Evolutionary conservation across 306 rosid species (phyloP), one percentile per base, ranked within the genome.

Genomic region (Vachellia collinsii): DNA sequence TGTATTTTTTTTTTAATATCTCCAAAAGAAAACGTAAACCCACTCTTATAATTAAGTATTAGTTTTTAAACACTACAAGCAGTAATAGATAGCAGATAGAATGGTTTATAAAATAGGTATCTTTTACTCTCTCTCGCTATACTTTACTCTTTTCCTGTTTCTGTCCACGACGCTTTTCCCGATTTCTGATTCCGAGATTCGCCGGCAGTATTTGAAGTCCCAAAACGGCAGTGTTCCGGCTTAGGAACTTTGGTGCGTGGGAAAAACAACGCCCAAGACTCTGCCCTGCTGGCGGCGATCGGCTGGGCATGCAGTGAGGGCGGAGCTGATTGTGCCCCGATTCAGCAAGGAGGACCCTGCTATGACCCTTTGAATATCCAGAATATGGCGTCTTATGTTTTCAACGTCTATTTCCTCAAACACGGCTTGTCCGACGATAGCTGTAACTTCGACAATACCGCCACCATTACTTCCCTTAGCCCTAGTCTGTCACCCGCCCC

Each of bases 171-270:
- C 68, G 11, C 73, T 89, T 43, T 73, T 70, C 4, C 75, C 87
- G 4, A 37, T 74, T 56, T 43, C 82, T 48, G 44, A 3, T 38
- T 90, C 87, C 6, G 77, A 64, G 3, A 22, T 37, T 41, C 74
- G 11, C 37, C 70, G 38, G 47, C 44, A 29, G 46, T 64, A 79
- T 23, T 34, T 66, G 51, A 81, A 20, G 14, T 3, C 74, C 41
- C 11, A 13, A 12, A 3, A 69, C 74, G 87, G 78, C 51, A 81
- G 77, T 38, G 84, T 51, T 5, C 86, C 78, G 48, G 36, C 83
- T 65, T 85, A 75, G 80, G 89, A 93, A 83, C 94, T 96, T 0
- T 96, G 99, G 98, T 96, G 99, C 86, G 99, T 96, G 84, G 98
- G 7, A 96, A 87, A 87, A 96, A 96, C 88, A 93, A 93, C 88